Conservation (phyloP, 192 early-diverging fungal species). For the Backusella circina region DNA sequence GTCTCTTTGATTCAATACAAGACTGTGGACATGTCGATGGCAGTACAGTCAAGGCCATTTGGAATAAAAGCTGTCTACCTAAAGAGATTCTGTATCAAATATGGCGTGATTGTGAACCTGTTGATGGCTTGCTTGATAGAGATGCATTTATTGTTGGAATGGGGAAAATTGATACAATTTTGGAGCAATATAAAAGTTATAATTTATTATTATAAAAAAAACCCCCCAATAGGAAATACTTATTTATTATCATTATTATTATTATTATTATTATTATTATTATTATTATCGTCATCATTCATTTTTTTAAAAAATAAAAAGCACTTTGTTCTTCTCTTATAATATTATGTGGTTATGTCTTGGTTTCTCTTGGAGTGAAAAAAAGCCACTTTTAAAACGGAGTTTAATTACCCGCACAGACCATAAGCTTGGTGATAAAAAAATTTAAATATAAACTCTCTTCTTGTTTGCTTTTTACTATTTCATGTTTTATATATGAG, state of each 20-base stretch:
- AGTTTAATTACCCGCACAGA: neutral
- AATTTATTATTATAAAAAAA: neutral
- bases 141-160: neutral
- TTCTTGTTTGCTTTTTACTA: neutral
- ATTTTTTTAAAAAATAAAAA: neutral
- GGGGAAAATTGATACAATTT: neutral
- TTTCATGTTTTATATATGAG: constrained; percentile 11
- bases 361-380: neutral
- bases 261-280: too few species aligned
- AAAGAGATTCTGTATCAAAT: neutral
- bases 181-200: neutral
- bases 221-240: too few species aligned
- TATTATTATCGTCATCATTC: neutral
- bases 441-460: too few species aligned
- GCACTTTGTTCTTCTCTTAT: neutral
- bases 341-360: neutral
- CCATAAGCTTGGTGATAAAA: too few species aligned
- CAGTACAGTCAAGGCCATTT: neutral
- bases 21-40: neutral
- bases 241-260: neutral
- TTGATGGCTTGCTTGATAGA: neutral
- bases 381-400: neutral
- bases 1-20: neutral
- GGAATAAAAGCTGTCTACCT: neutral
- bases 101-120: neutral